Percentiles rank a stretch among this genome's conserved stretches.
These are phyloP conservation scores for Aureobasidium uvarum DNA, from an alignment of 2,329 filamentous ascomycete genomes.

Conservation along the genomic window DNA sequence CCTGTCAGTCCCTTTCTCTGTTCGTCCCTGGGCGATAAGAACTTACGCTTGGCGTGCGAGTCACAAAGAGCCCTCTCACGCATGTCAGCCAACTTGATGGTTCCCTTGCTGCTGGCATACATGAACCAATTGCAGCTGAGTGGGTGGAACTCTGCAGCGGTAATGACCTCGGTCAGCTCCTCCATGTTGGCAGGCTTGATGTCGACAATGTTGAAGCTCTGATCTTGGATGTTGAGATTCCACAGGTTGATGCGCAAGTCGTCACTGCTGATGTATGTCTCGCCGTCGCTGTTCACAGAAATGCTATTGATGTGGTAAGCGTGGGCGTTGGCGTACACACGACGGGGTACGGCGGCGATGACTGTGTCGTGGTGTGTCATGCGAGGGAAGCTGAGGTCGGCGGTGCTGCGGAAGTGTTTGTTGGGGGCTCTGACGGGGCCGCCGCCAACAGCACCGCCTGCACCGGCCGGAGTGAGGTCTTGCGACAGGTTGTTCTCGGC, in stretches of 20 bases:
- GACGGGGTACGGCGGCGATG: slow-evolving; percentile 89
- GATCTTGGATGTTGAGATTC: slow-evolving; percentile 99
- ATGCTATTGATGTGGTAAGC: slow-evolving; percentile 99
- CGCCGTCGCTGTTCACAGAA: slow-evolving; percentile 98
- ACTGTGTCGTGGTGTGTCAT: slow-evolving; percentile 98
- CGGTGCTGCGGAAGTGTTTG: slow-evolving; percentile 72
- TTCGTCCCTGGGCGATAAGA: neutral
- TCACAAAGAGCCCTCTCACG: slow-evolving; percentile 94
- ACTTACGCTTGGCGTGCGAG: slow-evolving; percentile 88
- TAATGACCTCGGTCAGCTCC: slow-evolving; percentile 97
- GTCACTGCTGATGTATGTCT: slow-evolving; percentile 99
- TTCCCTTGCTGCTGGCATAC: slow-evolving; percentile 99
- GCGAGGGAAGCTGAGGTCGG: slow-evolving; percentile 87
- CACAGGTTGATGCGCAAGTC: slow-evolving; percentile 97
- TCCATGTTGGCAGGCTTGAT: slow-evolving; percentile 99
- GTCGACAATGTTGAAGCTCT: slow-evolving; percentile 99
- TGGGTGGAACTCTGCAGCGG: slow-evolving; percentile 95
- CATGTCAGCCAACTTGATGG: slow-evolving; percentile 99
- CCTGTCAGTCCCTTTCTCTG: slow-evolving; percentile 26
- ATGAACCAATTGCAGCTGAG: slow-evolving; percentile 99
- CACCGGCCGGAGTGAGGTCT: slow-evolving; percentile 77
- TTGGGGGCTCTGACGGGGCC: slow-evolving; percentile 73
- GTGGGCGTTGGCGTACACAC: slow-evolving; percentile 97
- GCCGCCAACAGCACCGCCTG: slow-evolving; percentile 64
- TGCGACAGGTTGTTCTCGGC: slow-evolving; percentile 98